Evolutionary conservation across 2,329 filamentous ascomycete genomes (phyloP).

Genomic region (Tricladium varicosporioides): DNA sequence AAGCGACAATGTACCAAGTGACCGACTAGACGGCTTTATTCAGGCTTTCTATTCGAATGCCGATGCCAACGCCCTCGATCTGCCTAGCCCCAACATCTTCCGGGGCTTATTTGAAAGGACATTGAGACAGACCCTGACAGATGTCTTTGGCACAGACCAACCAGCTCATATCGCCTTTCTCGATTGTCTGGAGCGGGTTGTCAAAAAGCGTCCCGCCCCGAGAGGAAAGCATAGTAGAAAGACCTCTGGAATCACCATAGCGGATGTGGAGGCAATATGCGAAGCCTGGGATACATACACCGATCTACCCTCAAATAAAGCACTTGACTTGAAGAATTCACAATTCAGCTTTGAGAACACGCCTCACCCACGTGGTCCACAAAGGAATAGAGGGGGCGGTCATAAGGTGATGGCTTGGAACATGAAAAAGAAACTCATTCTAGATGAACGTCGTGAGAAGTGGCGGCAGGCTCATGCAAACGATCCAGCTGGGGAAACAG

Average conservation of each 20-base stretch:
- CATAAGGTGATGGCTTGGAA: neutral
- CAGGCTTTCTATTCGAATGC: neutral
- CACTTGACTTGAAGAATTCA: neutral
- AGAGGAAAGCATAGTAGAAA: neutral
- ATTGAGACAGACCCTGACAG: neutral
- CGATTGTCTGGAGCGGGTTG: neutral
- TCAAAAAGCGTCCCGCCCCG: neutral
- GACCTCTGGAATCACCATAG: neutral
- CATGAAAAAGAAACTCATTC: neutral
- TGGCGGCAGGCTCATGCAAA: neutral
- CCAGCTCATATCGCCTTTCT: neutral
- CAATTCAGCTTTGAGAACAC: neutral
- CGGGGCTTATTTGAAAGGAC: neutral
- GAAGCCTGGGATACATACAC: neutral
- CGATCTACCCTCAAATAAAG: neutral
- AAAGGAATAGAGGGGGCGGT: neutral
- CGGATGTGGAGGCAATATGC: neutral
- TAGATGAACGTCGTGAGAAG: neutral
- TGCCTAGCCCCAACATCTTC: neutral
- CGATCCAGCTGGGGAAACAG: neutral
- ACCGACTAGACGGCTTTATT: neutral
- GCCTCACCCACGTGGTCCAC: neutral
- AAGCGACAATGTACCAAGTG: neutral
- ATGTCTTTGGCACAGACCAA: neutral
- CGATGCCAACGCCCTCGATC: neutral